phyloP scores from a whole-genome alignment of 2,329 filamentous ascomycete genomes.

The Aureobasidium sp. region DNA sequence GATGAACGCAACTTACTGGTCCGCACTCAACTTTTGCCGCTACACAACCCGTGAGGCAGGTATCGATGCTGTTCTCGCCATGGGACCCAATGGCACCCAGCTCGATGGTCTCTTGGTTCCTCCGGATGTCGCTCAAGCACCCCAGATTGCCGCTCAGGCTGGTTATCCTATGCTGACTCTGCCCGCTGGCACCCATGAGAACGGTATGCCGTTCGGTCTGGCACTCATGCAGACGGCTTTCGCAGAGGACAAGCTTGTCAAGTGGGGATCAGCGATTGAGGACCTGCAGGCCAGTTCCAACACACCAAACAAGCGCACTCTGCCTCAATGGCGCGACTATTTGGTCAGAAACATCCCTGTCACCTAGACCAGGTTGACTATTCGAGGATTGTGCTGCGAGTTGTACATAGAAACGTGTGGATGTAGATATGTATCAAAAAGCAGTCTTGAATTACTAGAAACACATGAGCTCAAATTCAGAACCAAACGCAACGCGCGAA shows the following conservation, averaged over 20 bases:
- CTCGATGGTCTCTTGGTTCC: slow-evolving; percentile 62
- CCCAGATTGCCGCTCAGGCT: slow-evolving; percentile 66
- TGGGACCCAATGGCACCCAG: slow-evolving; percentile 33
- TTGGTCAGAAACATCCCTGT: slow-evolving; percentile 34
- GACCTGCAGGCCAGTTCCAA: slow-evolving; percentile 27
- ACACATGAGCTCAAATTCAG: not conserved
- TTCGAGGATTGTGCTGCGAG: not conserved
- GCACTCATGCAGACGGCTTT: slow-evolving; percentile 32
- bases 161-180: slow-evolving; percentile 68
- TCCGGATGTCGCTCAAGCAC: slow-evolving; percentile 58
- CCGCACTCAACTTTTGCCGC: slow-evolving; percentile 57
- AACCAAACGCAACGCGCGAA: no score
- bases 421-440: not conserved
- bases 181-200: slow-evolving; percentile 51
- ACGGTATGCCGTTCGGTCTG: slow-evolving; percentile 40
- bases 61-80: slow-evolving; percentile 58
- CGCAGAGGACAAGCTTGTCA: slow-evolving; percentile 27
- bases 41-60: slow-evolving; percentile 55
- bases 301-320: slow-evolving; percentile 17
- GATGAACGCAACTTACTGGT: slow-evolving; percentile 58
- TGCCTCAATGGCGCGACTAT: slow-evolving; percentile 34
- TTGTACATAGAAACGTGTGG: not conserved
- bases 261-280: slow-evolving; percentile 39
- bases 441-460: not conserved
- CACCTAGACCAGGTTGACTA: not conserved